Evolutionary conservation across 148 eudicot species (phyloP).

Genomic region (Dianthus caryophyllus): DNA sequence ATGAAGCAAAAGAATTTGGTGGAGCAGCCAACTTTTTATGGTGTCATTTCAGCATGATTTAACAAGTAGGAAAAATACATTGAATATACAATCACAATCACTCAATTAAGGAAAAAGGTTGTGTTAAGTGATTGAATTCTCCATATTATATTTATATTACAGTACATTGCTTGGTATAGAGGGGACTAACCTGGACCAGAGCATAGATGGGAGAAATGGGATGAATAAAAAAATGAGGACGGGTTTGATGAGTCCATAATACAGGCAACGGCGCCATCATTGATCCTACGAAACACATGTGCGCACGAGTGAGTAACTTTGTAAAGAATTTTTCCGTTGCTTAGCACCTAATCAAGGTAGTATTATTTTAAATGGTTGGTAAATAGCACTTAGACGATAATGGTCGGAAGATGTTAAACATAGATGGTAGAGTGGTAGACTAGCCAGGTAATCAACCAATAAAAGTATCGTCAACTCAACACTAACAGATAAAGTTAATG

Average conservation of each 20-base stretch:
- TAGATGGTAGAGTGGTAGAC: not conserved
- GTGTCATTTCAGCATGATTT: slow-evolving; percentile 16
- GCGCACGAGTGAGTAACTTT: slow-evolving; percentile 29
- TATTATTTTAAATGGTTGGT: not conserved
- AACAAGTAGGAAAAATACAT: slow-evolving; percentile 1
- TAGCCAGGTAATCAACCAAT: not conserved
- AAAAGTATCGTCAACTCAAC: not conserved
- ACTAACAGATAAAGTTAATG: slow-evolving; percentile 2
- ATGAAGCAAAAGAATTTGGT: slow-evolving; percentile 22
- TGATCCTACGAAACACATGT: slow-evolving; percentile 18
- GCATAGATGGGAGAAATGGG: not conserved
- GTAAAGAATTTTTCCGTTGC: slow-evolving; percentile 14
- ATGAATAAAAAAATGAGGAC: not conserved
- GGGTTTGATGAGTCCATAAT: slow-evolving; percentile 3
- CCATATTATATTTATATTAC: slow-evolving; percentile 3
- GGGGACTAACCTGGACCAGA: slow-evolving; percentile 36
- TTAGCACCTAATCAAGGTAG: slow-evolving; percentile 5
- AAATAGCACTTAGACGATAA: not conserved
- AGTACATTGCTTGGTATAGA: slow-evolving; percentile 32
- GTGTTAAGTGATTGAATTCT: slow-evolving; percentile 21
- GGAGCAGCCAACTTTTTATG: slow-evolving; percentile 21
- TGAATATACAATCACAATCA: slow-evolving; percentile 14
- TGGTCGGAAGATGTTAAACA: not conserved
- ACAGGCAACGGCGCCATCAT: slow-evolving; percentile 16
- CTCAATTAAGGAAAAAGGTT: slow-evolving; percentile 11